These are phyloP conservation scores for Solanum hybrid DNA, from an alignment of 305 asterid genomes.

Conservation along the genomic window DNA sequence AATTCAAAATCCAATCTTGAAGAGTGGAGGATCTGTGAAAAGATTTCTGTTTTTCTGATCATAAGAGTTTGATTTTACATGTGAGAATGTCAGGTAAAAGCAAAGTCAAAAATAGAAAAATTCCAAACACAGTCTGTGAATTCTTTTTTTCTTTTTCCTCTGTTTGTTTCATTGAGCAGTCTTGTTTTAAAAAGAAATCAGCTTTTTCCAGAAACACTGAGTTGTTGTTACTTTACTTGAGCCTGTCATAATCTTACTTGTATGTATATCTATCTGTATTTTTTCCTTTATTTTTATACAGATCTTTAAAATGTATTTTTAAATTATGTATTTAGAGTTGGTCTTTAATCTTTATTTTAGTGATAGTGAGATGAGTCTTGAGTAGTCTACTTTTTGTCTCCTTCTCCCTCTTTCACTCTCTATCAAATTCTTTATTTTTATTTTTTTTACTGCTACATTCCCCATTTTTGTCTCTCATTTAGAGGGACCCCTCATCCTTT, in stretches of 20 bases:
- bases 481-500: conserved; percentile 24
- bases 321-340: conserved; percentile 4
- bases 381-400: conserved; percentile 40
- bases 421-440: not conserved
- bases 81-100: conserved; percentile 28
- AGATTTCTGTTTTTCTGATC: not conserved
- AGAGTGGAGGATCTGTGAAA: not conserved
- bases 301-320: not conserved
- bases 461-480: conserved; percentile 27
- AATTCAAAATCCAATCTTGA: not conserved
- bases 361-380: conserved; percentile 44
- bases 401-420: conserved; percentile 22
- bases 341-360: conserved; percentile 6
- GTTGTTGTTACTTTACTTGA: conserved; percentile 8
- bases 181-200: not conserved
- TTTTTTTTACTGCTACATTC: conserved; percentile 14
- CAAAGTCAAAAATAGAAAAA: not conserved
- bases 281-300: not conserved
- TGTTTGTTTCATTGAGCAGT: not conserved
- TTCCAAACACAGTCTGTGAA: not conserved
- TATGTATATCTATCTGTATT: not conserved
- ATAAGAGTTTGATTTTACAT: conserved; percentile 6
- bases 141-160: not conserved
- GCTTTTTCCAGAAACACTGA: conserved; percentile 16
- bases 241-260: conserved; percentile 7